phyloP scores from a whole-genome alignment of 306 rosid species.

The Quercus agrifolia region DNA sequence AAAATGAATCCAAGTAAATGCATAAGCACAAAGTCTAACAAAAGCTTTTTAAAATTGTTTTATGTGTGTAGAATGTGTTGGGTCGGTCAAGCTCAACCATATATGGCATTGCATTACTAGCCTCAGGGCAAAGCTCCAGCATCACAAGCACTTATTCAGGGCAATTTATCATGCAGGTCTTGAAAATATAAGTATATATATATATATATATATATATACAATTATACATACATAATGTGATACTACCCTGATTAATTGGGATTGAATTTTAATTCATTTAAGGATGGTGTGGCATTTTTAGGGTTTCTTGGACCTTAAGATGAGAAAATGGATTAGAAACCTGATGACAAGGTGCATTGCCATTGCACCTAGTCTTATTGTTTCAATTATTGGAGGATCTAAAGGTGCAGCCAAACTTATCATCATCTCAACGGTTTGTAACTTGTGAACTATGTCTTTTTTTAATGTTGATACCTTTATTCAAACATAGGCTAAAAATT shows the following conservation, averaged over 20 bases:
- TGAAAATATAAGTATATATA: not conserved
- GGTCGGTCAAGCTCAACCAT: constrained; percentile 70
- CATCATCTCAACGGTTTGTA: constrained; percentile 74
- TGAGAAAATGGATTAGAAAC: constrained; percentile 74
- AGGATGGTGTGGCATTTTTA: constrained; percentile 16
- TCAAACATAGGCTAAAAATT: not conserved
- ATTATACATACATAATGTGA: not conserved
- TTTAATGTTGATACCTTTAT: not conserved
- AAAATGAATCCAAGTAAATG: not conserved
- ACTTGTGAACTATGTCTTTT: not conserved
- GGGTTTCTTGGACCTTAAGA: constrained; percentile 89
- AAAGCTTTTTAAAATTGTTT: not conserved
- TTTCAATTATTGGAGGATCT: constrained; percentile 63
- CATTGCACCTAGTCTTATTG: constrained; percentile 86
- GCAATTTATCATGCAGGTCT: constrained; percentile 84
- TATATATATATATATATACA: not conserved
- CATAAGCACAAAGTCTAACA: not conserved
- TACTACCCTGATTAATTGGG: not conserved
- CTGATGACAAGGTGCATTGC: constrained; percentile 73
- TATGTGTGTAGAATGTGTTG: constrained; percentile 57
- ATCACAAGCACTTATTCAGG: constrained; percentile 98
- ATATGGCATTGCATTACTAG: constrained; percentile 81
- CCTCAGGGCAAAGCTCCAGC: constrained; percentile 95
- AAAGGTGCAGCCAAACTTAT: constrained; percentile 50
- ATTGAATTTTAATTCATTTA: not conserved